Percentiles rank a stretch among this genome's conserved stretches.
phyloP scores from a whole-genome alignment of 75 land plant genomes.

The Cupressus sempervirens region DNA sequence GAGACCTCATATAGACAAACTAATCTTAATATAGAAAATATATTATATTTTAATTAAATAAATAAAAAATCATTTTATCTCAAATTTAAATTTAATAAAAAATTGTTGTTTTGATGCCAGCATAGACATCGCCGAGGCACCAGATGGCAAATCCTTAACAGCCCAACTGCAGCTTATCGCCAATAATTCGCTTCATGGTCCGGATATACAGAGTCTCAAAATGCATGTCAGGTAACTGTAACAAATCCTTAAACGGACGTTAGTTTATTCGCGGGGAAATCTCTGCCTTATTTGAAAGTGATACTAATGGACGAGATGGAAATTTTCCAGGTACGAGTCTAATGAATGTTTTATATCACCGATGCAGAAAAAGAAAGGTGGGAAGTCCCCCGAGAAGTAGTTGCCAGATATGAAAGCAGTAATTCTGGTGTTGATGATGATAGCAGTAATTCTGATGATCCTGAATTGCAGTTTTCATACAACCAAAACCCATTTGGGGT shows the following conservation, averaged over 20 bases:
- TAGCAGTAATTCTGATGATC: neutral
- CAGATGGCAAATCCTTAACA: conserved; percentile 6
- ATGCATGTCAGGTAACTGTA: neutral
- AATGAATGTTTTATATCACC: conserved; percentile 37
- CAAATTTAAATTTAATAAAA: neutral
- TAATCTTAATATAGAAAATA: no score
- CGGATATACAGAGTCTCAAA: neutral
- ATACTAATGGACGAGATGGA: neutral
- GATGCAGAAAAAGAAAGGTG: conserved; percentile 41
- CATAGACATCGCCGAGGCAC: neutral
- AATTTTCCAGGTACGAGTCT: conserved; percentile 34
- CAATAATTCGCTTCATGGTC: conserved; percentile 1
- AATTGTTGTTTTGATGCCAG: no score
- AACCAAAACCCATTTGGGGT: conserved; percentile 66
- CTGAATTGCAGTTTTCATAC: conserved; percentile 61
- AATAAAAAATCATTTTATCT: no score
- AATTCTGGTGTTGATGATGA: neutral
- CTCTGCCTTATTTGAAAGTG: neutral
- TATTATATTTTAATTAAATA: no score
- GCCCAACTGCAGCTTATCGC: conserved; percentile 2
- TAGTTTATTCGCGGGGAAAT: neutral
- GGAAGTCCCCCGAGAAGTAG: conserved; percentile 45
- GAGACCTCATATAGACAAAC: no score
- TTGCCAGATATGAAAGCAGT: conserved; percentile 17
- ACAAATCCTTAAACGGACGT: neutral